phyloP scores from a whole-genome alignment of 1,284 basidiomycete genomes.

The Austroboletus novae-zelandiae region DNA sequence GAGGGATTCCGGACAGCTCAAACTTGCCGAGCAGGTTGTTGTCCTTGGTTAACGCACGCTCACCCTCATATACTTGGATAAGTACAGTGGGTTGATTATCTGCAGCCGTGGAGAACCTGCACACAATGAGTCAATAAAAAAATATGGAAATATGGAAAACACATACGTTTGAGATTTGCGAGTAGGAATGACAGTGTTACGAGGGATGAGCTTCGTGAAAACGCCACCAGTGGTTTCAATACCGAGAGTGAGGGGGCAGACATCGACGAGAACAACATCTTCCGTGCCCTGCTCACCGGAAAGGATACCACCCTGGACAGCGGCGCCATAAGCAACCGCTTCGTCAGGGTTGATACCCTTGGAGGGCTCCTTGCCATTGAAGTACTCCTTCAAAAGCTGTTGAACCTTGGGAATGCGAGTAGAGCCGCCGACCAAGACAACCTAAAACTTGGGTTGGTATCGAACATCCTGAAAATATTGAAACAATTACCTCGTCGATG shows the following conservation, averaged over 20 bases:
- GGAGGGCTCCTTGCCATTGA: constrained; percentile 96
- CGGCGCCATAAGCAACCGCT: constrained; percentile 98
- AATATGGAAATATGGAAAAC: too few species aligned
- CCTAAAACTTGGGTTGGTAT: constrained; percentile 41
- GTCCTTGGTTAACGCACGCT: constrained; percentile 98
- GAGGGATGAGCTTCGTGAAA: constrained; percentile 96
- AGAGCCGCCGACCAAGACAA: constrained; percentile 97
- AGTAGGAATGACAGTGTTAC: constrained; percentile 98
- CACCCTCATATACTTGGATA: constrained; percentile 99
- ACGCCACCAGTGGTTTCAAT: constrained; percentile 99
- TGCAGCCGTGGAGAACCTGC: constrained; percentile 91
- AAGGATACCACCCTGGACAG: constrained; percentile 97
- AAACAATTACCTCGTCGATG: constrained; percentile 59
- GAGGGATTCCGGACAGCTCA: constrained; percentile 97
- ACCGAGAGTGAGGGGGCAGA: constrained; percentile 93
- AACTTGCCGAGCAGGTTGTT: constrained; percentile 99
- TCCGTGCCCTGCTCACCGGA: constrained; percentile 96
- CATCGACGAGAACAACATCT: constrained; percentile 96
- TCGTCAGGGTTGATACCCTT: constrained; percentile 99
- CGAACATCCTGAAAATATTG: too few species aligned
- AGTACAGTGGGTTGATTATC: constrained; percentile 99
- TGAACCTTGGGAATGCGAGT: constrained; percentile 82
- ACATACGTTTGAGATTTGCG: constrained; percentile 89
- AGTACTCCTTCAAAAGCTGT: constrained; percentile 98
- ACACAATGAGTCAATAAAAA: too few species aligned